Evolutionary conservation across 2,329 filamentous ascomycete genomes (phyloP).

Genomic region (Lecanicillium sp.): DNA sequence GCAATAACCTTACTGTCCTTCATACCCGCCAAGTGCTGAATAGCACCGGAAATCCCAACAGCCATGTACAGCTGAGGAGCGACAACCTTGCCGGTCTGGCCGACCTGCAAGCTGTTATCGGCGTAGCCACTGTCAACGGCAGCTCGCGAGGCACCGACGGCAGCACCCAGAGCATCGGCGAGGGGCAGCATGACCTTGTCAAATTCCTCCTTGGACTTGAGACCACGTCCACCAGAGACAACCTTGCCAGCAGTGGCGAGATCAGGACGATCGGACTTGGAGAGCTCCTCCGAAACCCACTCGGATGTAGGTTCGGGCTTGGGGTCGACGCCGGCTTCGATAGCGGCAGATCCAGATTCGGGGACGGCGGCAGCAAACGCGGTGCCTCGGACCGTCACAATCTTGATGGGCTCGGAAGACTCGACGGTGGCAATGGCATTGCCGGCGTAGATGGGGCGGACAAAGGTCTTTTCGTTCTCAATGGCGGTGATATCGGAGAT

Average conservation of each 20-base stretch:
- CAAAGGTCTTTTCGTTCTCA: constrained; percentile 86
- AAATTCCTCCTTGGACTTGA: constrained; percentile 98
- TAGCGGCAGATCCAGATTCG: constrained; percentile 62
- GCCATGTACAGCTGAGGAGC: constrained; percentile 93
- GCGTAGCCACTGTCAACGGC: constrained; percentile 96
- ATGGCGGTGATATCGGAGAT: constrained; percentile 86
- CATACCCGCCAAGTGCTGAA: constrained; percentile 98
- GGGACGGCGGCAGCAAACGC: constrained; percentile 72
- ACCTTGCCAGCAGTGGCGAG: constrained; percentile 82
- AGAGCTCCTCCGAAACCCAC: constrained; percentile 90
- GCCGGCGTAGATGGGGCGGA: constrained; percentile 93
- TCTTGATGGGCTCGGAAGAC: constrained; percentile 74
- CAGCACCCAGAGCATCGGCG: constrained; percentile 87
- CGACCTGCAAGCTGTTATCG: constrained; percentile 96
- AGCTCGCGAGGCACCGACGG: constrained; percentile 87
- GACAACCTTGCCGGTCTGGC: constrained; percentile 97
- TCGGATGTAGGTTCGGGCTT: constrained; percentile 66
- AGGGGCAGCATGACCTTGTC: constrained; percentile 86
- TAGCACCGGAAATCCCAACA: constrained; percentile 92
- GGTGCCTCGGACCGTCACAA: constrained; percentile 88
- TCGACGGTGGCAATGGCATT: constrained; percentile 96
- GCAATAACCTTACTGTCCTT: constrained; percentile 99
- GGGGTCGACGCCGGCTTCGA: constrained; percentile 79
- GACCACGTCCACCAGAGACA: constrained; percentile 84
- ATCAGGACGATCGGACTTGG: constrained; percentile 90